These are phyloP conservation scores for Udeniomyces megalosporus DNA, from an alignment of 768 basidiomycete species.

Conservation along the genomic window DNA sequence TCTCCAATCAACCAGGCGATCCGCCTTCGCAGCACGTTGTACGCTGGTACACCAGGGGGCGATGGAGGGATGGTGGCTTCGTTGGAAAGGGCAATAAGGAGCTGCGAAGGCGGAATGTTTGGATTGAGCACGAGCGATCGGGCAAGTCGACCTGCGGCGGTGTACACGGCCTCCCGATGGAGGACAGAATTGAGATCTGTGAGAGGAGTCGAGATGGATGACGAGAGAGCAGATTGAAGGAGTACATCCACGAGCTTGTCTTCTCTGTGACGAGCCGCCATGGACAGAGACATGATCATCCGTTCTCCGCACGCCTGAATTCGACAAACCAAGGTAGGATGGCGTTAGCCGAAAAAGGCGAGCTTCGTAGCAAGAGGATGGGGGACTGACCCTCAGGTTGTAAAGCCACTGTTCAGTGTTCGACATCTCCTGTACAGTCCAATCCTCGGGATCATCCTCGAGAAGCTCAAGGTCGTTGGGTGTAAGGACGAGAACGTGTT, in stretches of 20 bases:
- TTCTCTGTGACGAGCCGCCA: slow-evolving; percentile 5
- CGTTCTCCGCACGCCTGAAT: slow-evolving; percentile 12
- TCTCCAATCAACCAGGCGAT: slow-evolving; percentile 15
- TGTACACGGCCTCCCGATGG: slow-evolving; percentile 13
- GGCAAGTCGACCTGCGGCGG: slow-evolving; percentile 14
- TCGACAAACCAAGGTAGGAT: background rate
- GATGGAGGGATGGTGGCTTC: background rate
- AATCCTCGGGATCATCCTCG: slow-evolving; percentile 12
- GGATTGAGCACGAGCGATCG: slow-evolving; percentile 2
- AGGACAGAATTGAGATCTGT: background rate
- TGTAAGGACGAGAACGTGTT: background rate
- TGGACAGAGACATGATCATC: slow-evolving; percentile 9
- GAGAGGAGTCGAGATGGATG: background rate
- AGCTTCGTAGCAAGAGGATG: background rate
- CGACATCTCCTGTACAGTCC: slow-evolving; percentile 2
- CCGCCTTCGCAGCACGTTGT: slow-evolving; percentile 2
- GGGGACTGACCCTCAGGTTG: slow-evolving; percentile 5
- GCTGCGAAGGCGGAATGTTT: background rate
- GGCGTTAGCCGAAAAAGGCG: background rate
- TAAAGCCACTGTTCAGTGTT: slow-evolving; percentile 15
- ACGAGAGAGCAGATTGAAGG: background rate
- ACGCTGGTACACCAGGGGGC: too few relatives aligned
- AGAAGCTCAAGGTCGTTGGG: background rate
- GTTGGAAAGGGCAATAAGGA: background rate
- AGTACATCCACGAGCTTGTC: slow-evolving; percentile 5